Evolutionary conservation across 2,329 filamentous ascomycete species (phyloP), one percentile per base, ranked within the genome.

Genomic region (Xylariaceae sp.): DNA sequence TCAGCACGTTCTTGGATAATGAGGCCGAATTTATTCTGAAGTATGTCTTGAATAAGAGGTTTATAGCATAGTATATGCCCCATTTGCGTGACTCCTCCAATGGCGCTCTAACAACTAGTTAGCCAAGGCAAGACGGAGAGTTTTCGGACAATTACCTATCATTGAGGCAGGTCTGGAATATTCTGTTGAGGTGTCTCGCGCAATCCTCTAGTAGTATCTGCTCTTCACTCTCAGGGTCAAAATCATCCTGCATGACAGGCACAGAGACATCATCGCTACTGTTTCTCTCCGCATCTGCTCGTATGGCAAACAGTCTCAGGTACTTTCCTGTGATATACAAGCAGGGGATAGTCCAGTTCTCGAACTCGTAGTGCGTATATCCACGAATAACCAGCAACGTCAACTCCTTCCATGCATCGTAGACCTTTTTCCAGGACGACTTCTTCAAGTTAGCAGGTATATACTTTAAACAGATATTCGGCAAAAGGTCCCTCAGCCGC

Each of bases 21-120:
- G 86, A 87, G 54, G 96, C 89, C 32, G 89, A 90, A 75, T 96
- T 96, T 61, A 98, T 80, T 78, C 91, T 96, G 79, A 99, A 99
- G 74, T 98, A 97, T 1, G 93, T 98, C 76, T 98, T 98, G 84
- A 99, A 99, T 14, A 97, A 81, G 7, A 99, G 82, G 70, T 96
- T 98, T 69, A 93, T 91, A 63, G 93, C 88, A 73, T 92, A 93
- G 77, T 99, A 99, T 46, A 96, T 90, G 6, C 91, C 96, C 95
- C 95, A 99, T 83, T 98, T 99, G 52, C 95, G 87, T 7, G 93
- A 97, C 67, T 96, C 89, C 68, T 92, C 87, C 44, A 97, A 79
- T 14, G 89, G 87, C 58, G 90, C 89, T 74, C 91, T 93, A 67
- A 51, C 52, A 45, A 47, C 57, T 57, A 58, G 52, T 68, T 40